Evolutionary conservation across 2,329 filamentous ascomycete species (phyloP).

Genomic region (Penicillium glabrum): DNA sequence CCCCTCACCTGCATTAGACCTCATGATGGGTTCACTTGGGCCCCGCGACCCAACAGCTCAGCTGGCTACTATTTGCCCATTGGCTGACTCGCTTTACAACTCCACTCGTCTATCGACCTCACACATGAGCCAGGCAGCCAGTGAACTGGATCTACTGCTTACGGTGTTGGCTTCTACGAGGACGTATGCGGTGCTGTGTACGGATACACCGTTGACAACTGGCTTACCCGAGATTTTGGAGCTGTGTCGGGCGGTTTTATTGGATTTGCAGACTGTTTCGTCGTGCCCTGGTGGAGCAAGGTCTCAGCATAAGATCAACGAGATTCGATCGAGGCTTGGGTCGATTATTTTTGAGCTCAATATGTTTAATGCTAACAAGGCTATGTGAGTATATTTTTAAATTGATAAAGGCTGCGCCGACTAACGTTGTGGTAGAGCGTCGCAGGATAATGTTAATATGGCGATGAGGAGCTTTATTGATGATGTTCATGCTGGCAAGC

Average conservation of each 20-base stretch:
- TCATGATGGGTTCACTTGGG: neutral
- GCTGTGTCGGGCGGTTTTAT: conserved; percentile 5
- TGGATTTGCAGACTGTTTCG: conserved; percentile 13
- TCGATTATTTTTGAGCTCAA: conserved; percentile 12
- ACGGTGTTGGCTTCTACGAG: conserved; percentile 2
- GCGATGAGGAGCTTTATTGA: conserved; percentile 6
- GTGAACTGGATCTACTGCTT: conserved; percentile 15
- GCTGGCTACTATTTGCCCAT: conserved; percentile 7
- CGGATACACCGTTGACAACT: neutral
- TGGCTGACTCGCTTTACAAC: conserved; percentile 13
- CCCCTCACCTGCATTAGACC: neutral
- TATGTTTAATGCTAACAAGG: conserved; percentile 17
- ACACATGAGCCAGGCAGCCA: conserved; percentile 10
- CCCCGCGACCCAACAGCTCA: neutral
- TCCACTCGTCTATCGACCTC: conserved; percentile 10
- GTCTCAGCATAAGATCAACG: conserved; percentile 1
- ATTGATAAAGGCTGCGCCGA: neutral
- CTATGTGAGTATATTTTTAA: conserved; percentile 11
- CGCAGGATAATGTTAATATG: conserved; percentile 10
- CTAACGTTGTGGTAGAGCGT: conserved; percentile 7
- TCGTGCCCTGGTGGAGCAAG: neutral
- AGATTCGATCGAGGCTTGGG: conserved; percentile 13
- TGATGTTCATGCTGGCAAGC: conserved; percentile 8
- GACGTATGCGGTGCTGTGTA: neutral
- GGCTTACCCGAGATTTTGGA: conserved; percentile 5